Base-by-base conservation (phyloP, 192 early-diverging fungal genomes). In the Diversispora eburnea region DNA sequence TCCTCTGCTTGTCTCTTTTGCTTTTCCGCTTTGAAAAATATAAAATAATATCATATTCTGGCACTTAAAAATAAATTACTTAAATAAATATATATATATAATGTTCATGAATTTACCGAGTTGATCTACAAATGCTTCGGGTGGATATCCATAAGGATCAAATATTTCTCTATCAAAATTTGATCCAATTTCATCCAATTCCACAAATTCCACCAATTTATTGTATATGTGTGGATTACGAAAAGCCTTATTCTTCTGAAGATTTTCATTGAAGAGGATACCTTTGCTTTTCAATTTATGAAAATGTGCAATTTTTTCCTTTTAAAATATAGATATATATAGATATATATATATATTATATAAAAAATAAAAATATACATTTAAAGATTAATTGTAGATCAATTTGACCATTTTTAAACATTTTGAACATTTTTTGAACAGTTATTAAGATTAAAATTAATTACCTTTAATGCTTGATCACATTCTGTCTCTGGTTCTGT, bases 221-320 rank as follows among this genome's bases (percentile, higher is more conserved):
- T 84, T 83, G 83, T 93, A 95, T 65, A 98, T 96, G 48, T 91
- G 87, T 13, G 96, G 96, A 75, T 98, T 98, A 12, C 92, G 85
- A 80, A 95, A 96, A 9, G 91, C 87, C 78, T 95, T 95, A 78
- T 91, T 96, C 20, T 87, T 82, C 78, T 85, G 85, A 46, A 98
- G 82, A 20, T 88, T 84, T 47, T 90, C 88, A 78, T 98, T 98
- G 75, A 96, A 93, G 60, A 83, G 83, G 5, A 89, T 89, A 0
- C 94, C 94, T 54, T 74, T 77, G 39, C 72, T 73, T 70, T 85
- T 86, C 45, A 96, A 80, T 19, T 81, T 71, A 39, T 88, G 79
- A 84, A 90, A 96, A 59, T 92, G 89, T 47, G 74, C 82, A 33
- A 98, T 92, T 76, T 94, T 93, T 17, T 76, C 87, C 88, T 92